Conservation (phyloP, 1,284 basidiomycete genomes). For the Boletus semigastroideus region DNA sequence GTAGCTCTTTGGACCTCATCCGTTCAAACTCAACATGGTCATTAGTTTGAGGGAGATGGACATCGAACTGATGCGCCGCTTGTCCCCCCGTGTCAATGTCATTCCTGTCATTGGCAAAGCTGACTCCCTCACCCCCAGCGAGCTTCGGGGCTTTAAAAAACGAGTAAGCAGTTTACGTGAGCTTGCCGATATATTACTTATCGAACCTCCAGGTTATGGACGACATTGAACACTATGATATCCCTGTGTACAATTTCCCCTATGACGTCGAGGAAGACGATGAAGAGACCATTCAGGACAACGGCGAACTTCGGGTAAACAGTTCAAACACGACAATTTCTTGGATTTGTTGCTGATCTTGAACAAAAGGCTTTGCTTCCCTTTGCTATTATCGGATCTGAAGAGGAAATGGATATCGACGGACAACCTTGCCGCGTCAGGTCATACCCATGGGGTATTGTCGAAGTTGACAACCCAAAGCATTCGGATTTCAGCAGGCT, state of each 20-base stretch:
- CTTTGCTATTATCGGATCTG: slow-evolving; percentile 96
- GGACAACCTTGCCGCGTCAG: slow-evolving; percentile 91
- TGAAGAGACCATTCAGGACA: slow-evolving; percentile 98
- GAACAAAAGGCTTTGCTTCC: slow-evolving; percentile 75
- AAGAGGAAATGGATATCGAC: slow-evolving; percentile 93
- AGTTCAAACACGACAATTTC: neutral
- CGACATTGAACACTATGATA: slow-evolving; percentile 98
- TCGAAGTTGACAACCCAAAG: slow-evolving; percentile 97
- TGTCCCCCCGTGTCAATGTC: slow-evolving; percentile 97
- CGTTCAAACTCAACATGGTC: neutral
- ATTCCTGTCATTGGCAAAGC: slow-evolving; percentile 99
- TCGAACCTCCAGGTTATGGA: slow-evolving; percentile 81
- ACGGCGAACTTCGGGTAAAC: slow-evolving; percentile 85
- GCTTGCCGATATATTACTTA: slow-evolving; percentile 9
- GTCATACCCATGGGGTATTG: slow-evolving; percentile 97
- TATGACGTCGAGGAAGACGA: slow-evolving; percentile 99
- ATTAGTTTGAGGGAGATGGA: slow-evolving; percentile 94
- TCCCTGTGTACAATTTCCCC: slow-evolving; percentile 99
- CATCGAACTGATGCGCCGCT: slow-evolving; percentile 96
- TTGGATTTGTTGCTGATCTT: slow-evolving; percentile 2
- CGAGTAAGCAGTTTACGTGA: slow-evolving; percentile 55
- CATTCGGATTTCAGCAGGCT: slow-evolving; percentile 97
- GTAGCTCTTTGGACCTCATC: neutral
- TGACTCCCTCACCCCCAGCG: slow-evolving; percentile 89
- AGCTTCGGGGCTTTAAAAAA: slow-evolving; percentile 95